Base-by-base conservation (phyloP, 176 grass and related monocot genomes). In the Poa annua region DNA sequence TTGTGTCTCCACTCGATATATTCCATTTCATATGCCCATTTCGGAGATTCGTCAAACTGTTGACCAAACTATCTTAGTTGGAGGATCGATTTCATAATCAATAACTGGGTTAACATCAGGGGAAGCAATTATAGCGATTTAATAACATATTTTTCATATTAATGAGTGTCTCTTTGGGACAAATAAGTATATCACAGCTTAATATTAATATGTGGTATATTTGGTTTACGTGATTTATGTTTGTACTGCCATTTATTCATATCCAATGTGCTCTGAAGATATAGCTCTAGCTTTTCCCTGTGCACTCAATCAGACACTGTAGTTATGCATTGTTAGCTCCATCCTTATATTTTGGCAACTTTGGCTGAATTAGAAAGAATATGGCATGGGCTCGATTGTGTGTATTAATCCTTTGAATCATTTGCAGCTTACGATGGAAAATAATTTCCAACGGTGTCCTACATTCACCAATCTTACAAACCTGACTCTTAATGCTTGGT, bases 401-500 rank as follows among this genome's bases (percentile, higher is more conserved):
- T 10, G 5, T 53, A 10, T 16, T 80, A 86, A 74, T 52, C 44
- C 33, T 64, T 16, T 80, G 11, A 65, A 74, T 35, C 0, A 17
- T 54, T 11, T 77, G 54, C 80, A 78, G 86, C 5, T 81, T 2
- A 11, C 3, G 12, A 59, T 76, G 26, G 3, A 57, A 59, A 32
- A 42, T 0, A 42, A 71, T 72, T 15, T 17, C 0, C 11, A 76
- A 0, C 63, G 64, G 53, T 83, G 73, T 55, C 86, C 73, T 15
- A 69, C 38, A 70, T 87, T 83, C 44, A 9, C 21, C 42, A 82
- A 87, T 83, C 86, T 87, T 88, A 54, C 6, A 32, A 1, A 8
- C 66, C 79, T 88, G 86, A 87, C 17, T 0, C 41, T 83, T 39
- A 7, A 22, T 16, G 3, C 16, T 13, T 83, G 33, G 64, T 78